Evolutionary conservation across 2,329 filamentous ascomycete species (phyloP).

Genomic region (Aspergillus caelatus): DNA sequence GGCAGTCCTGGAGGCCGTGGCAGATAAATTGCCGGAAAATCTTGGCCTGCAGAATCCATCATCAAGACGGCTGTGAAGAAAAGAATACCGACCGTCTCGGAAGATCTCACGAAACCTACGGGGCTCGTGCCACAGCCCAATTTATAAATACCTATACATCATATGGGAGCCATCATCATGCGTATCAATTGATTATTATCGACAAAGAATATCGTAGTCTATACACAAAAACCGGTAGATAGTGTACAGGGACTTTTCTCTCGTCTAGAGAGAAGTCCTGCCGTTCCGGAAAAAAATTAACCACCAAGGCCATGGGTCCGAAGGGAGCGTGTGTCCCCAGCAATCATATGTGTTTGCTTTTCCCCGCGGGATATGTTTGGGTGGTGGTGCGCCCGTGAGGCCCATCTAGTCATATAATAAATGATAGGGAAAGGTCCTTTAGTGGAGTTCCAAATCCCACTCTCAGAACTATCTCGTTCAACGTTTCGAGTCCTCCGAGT

Average conservation of each 20-base stretch:
- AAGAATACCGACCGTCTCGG: neutral
- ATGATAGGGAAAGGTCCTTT: neutral
- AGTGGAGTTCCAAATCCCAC: neutral
- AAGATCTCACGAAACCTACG: neutral
- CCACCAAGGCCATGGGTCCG: conserved; percentile 1
- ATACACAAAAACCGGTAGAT: conserved; percentile 11
- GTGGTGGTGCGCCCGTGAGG: neutral
- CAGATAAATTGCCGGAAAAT: conserved; percentile 2
- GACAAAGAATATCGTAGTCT: conserved; percentile 10
- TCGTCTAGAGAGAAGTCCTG: conserved; percentile 2
- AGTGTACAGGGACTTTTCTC: conserved; percentile 8
- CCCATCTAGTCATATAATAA: neutral
- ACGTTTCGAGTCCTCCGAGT: neutral
- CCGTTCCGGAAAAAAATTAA: conserved; percentile 3
- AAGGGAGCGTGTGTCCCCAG: neutral
- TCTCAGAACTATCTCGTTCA: neutral
- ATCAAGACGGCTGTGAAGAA: neutral
- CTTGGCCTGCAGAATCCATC: neutral
- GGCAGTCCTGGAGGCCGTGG: neutral
- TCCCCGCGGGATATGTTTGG: conserved; percentile 1
- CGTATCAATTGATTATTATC: conserved; percentile 11
- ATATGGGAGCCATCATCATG: neutral
- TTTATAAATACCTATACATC: neutral
- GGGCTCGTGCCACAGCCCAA: neutral
- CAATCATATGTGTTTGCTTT: neutral